Percentiles rank a stretch among this genome's conserved stretches.
phyloP scores from a whole-genome alignment of 257 asterid species.

The Penstemon davidsonii region DNA sequence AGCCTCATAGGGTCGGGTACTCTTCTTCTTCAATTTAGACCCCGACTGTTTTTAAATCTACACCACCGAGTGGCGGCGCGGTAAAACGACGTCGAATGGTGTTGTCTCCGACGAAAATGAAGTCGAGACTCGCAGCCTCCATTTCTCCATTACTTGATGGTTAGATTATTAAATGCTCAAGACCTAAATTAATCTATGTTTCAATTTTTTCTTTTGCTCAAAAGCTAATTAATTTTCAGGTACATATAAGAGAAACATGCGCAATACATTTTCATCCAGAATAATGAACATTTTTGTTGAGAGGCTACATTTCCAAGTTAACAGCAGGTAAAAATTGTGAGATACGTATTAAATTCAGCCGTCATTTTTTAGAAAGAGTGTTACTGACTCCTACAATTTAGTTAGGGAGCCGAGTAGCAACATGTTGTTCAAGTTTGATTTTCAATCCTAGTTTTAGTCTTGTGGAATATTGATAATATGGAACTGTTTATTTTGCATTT shows the following conservation, averaged over 20 bases:
- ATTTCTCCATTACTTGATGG: constrained; percentile 36
- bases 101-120: constrained; percentile 36
- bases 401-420: no score
- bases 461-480: not conserved
- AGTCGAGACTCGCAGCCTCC: constrained; percentile 41
- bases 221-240: constrained; percentile 16
- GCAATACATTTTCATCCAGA: constrained; percentile 23
- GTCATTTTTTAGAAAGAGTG: no score
- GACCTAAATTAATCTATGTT: constrained; percentile 26
- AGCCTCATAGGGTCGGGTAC: not conserved
- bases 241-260: constrained; percentile 16
- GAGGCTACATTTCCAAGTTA: constrained; percentile 14
- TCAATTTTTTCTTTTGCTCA: not conserved
- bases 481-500: not conserved
- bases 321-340: constrained; percentile 27
- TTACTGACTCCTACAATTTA: no score
- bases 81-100: constrained; percentile 4
- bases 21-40: not conserved
- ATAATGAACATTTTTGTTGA: not conserved
- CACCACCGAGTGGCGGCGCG: constrained; percentile 27
- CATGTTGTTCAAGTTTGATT: no score
- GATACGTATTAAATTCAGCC: no score
- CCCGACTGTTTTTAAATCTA: not conserved
- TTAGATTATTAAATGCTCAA: constrained; percentile 17
- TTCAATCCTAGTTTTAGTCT: no score